Evolutionary conservation across 1,139 yeast species (phyloP).

Genomic region (Candida sanyaensis): DNA sequence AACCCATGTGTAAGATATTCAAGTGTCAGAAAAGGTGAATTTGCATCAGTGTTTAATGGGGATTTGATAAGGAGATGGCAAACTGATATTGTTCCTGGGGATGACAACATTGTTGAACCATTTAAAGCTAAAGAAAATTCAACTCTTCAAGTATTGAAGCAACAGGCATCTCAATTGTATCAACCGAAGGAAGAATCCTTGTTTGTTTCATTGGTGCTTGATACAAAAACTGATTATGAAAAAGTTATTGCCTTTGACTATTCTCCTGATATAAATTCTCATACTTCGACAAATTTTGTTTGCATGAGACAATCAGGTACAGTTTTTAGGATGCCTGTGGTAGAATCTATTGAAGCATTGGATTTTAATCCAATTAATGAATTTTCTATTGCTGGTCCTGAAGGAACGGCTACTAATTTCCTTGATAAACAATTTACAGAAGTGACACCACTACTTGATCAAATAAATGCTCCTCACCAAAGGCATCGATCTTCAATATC

Average conservation of each 20-base stretch:
- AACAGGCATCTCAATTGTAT: constrained; percentile 38
- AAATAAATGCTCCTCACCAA: constrained; percentile 9
- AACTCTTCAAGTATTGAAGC: constrained; percentile 29
- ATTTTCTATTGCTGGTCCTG: constrained; percentile 65
- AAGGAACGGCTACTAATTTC: constrained; percentile 51
- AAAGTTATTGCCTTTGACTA: constrained; percentile 86
- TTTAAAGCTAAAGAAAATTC: constrained; percentile 8
- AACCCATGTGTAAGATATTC: constrained; percentile 74
- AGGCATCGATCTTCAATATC: constrained; percentile 10
- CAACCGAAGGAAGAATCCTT: constrained; percentile 51
- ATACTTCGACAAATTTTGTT: constrained; percentile 58
- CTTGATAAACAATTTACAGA: constrained; percentile 18
- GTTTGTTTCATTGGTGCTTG: constrained; percentile 77
- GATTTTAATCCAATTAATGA: constrained; percentile 74
- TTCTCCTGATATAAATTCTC: constrained; percentile 53
- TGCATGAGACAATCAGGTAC: constrained; percentile 92
- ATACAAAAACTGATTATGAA: constrained; percentile 74
- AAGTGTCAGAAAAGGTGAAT: constrained; percentile 66
- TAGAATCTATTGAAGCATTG: constrained; percentile 65
- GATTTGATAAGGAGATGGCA: constrained; percentile 82
- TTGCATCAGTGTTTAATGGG: constrained; percentile 79
- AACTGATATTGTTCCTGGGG: constrained; percentile 60
- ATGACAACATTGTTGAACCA: constrained; percentile 1
- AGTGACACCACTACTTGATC: constrained; percentile 3
- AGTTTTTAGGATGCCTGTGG: constrained; percentile 75